Base-by-base conservation (phyloP, 2,329 filamentous ascomycete genomes). In the Trichoderma harzianum region DNA sequence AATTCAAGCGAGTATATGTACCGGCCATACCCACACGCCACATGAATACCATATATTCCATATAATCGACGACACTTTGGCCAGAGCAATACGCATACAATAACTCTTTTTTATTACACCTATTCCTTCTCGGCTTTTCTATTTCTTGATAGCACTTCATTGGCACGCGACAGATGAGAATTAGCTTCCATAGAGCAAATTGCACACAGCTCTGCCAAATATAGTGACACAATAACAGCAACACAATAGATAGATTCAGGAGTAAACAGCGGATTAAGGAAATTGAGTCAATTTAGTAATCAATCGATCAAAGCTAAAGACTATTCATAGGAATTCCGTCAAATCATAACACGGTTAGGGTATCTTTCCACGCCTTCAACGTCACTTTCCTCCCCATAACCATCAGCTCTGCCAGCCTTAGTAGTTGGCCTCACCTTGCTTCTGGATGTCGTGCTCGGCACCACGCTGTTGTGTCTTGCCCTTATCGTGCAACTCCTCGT, bases 381-480 rank as follows among this genome's bases (percentile, higher is more conserved):
- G 28, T 28, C 18, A 30, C 51, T 18, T n/a, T 62, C 30, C 39
- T 18, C 24, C 30, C 24, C 3, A 28, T 28, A 57, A 43, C 30
- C 58, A 39, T n/a, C 43, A 72, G 14, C 53, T 26, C 58, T 58
- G 51, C 24, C 34, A 34, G 21, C 26, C 36, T 60, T 63, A 71
- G 28, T 73, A 73, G 60, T 79, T 78, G 57, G 86, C 84, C 74
- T 89, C 86, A 0, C 85, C 88, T 85, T 93, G 85, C 88, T 93
- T 95, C 82, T 92, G 84, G 71, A 97, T 86, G 78, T 97, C 94
- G 47, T 87, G 84, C 87, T 97, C 94, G 1, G 91, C 94, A 64
- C 94, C 92, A 24, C 94, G 88, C 87, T 97, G 92, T 78, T 89
- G 86, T 24, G 92, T 93, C 90, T 96, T 97, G 75, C 94, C 95